Percentiles rank a stretch among this genome's conserved stretches.
These are phyloP conservation scores for Lanmaoa pseudosensibilis DNA, from an alignment of 768 basidiomycete genomes.

Conservation along the genomic window DNA sequence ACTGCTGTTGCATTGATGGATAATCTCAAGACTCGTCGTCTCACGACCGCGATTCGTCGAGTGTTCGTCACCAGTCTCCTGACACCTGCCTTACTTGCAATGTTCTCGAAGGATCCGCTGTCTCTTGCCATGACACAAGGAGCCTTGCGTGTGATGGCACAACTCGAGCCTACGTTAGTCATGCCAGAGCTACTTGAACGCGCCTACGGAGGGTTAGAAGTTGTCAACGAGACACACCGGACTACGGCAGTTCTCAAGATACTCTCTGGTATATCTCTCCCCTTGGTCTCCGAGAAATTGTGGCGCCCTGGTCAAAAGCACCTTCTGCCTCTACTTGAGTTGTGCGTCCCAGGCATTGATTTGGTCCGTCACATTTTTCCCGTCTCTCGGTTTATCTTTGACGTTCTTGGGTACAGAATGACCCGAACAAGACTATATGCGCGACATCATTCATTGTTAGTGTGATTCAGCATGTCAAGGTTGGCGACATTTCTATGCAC, in stretches of 20 bases:
- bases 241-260: slow-evolving; percentile 90
- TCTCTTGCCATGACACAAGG: slow-evolving; percentile 82
- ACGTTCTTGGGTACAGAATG: slow-evolving; percentile 51
- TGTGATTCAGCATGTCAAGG: slow-evolving; percentile 70
- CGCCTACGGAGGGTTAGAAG: slow-evolving; percentile 88
- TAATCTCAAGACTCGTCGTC: slow-evolving; percentile 56
- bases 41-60: slow-evolving; percentile 79
- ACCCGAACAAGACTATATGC: slow-evolving; percentile 77
- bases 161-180: slow-evolving; percentile 79
- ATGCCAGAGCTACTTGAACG: slow-evolving; percentile 92
- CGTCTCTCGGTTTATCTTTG: neutral
- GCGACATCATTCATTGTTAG: slow-evolving; percentile 77
- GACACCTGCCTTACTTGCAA: slow-evolving; percentile 85
- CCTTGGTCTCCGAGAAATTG: slow-evolving; percentile 71
- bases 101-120: slow-evolving; percentile 84
- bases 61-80: slow-evolving; percentile 79
- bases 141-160: slow-evolving; percentile 72
- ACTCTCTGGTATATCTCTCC: slow-evolving; percentile 72
- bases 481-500: slow-evolving; percentile 71
- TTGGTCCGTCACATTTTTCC: slow-evolving; percentile 46
- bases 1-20: neutral
- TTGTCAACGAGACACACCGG: slow-evolving; percentile 91
- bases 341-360: slow-evolving; percentile 91
- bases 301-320: slow-evolving; percentile 91
- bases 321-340: slow-evolving; percentile 80